Percentiles rank a stretch among this genome's conserved stretches.
Conservation (phyloP, 2,329 filamentous ascomycete species). For the Onygenales sp. region DNA sequence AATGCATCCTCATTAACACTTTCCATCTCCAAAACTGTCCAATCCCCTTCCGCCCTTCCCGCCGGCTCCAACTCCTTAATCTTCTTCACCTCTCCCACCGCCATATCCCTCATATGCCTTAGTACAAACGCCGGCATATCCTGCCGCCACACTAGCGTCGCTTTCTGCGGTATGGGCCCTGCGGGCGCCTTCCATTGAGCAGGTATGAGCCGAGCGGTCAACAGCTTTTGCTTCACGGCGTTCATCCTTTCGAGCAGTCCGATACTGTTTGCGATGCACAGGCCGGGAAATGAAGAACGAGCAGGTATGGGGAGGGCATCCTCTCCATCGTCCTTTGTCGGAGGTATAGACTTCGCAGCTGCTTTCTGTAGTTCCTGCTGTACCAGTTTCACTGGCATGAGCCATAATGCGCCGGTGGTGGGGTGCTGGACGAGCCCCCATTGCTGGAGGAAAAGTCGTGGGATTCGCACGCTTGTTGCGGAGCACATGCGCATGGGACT, state of each 20-base stretch:
- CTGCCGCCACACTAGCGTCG: constrained; percentile 34
- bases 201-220: constrained; percentile 4
- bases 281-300: not conserved
- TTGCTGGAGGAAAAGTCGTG: constrained; percentile 23
- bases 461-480: constrained; percentile 24
- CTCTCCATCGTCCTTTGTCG: not conserved
- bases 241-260: constrained; percentile 1
- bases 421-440: constrained; percentile 27
- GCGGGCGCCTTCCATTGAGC: constrained; percentile 24
- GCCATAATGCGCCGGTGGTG: constrained; percentile 18
- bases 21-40: constrained; percentile 16
- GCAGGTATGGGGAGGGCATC: not conserved
- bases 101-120: constrained; percentile 25
- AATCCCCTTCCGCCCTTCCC: constrained; percentile 14
- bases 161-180: constrained; percentile 19
- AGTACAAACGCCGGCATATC: constrained; percentile 39
- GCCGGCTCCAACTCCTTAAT: constrained; percentile 14
- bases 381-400: constrained; percentile 25
- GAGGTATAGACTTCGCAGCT: not conserved
- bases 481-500: constrained; percentile 27
- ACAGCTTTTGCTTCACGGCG: not conserved
- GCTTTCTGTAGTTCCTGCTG: constrained; percentile 20
- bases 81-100: constrained; percentile 28
- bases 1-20: constrained; percentile 12
- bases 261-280: constrained; percentile 3